These are phyloP conservation scores for Caloboletus firmus DNA, from an alignment of 1,284 basidiomycete genomes.

Conservation along the genomic window DNA sequence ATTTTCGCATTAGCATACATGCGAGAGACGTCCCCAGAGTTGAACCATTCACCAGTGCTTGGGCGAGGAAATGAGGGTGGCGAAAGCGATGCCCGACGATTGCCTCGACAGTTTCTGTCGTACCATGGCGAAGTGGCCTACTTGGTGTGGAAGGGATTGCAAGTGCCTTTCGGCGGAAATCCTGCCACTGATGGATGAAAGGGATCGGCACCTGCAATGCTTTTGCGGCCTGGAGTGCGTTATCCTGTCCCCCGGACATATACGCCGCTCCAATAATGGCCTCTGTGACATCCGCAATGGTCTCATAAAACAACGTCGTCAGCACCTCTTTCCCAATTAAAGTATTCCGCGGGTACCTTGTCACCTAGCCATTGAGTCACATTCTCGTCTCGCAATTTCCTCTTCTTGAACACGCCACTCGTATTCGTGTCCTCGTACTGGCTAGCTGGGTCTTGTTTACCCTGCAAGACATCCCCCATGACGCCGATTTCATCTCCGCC, in stretches of 20 bases:
- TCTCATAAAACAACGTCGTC: constrained; percentile 41
- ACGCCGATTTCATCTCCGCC: constrained; percentile 31
- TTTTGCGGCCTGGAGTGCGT: constrained; percentile 62
- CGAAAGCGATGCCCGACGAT: constrained; percentile 63
- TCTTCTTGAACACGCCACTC: constrained; percentile 37
- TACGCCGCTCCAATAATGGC: constrained; percentile 80
- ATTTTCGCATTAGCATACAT: constrained; percentile 7
- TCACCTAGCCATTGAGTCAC: constrained; percentile 66
- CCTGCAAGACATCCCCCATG: constrained; percentile 7
- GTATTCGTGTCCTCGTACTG: constrained; percentile 16
- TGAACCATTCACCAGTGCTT: constrained; percentile 62
- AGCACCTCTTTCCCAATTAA: constrained; percentile 8
- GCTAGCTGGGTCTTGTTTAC: constrained; percentile 11
- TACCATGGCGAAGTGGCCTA: constrained; percentile 44
- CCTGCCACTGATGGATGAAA: constrained; percentile 64
- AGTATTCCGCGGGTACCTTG: constrained; percentile 50
- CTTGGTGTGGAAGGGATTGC: constrained; percentile 43
- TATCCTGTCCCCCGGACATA: constrained; percentile 63
- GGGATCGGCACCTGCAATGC: constrained; percentile 61
- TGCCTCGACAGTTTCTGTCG: constrained; percentile 55
- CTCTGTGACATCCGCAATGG: constrained; percentile 79
- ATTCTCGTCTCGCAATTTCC: constrained; percentile 47
- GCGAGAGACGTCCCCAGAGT: not conserved
- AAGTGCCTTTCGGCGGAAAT: constrained; percentile 56
- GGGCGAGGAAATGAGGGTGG: constrained; percentile 59